Conservation (phyloP, 2,329 filamentous ascomycete species). For the Microcyclospora tardicrescens region DNA sequence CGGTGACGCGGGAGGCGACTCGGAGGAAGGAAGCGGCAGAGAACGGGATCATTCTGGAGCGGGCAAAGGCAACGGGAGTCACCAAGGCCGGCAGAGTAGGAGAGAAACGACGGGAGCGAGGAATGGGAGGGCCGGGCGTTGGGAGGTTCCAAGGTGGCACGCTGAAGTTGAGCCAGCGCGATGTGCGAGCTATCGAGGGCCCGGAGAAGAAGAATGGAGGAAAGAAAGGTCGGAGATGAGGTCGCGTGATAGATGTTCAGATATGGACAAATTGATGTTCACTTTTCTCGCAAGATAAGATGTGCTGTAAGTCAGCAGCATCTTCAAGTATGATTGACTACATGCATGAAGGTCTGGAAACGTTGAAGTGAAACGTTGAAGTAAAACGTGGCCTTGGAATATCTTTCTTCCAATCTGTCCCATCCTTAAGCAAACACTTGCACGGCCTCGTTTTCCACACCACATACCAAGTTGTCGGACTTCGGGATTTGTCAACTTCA, state of each 20-base stretch:
- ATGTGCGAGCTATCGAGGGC: constrained; percentile 59
- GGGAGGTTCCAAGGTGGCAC: constrained; percentile 71
- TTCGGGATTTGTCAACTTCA: too few species aligned
- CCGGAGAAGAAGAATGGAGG: constrained; percentile 7
- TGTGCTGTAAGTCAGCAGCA: too few species aligned
- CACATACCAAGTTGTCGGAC: too few species aligned
- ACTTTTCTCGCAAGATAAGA: too few species aligned
- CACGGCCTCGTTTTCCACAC: too few species aligned
- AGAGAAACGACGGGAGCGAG: constrained; percentile 37
- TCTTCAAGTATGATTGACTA: too few species aligned
- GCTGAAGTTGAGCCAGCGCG: constrained; percentile 62
- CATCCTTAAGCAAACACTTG: too few species aligned
- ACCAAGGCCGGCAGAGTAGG: constrained; percentile 36
- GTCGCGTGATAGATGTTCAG: constrained; percentile 1
- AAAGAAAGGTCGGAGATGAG: constrained; percentile 20
- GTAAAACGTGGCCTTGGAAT: too few species aligned
- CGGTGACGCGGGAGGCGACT: constrained; percentile 51
- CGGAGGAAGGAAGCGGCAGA: constrained; percentile 69
- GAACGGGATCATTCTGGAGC: constrained; percentile 81
- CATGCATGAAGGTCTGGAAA: too few species aligned
- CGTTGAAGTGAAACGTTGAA: too few species aligned
- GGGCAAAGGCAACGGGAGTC: constrained; percentile 28
- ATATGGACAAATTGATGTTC: too few species aligned
- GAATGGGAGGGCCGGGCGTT: constrained; percentile 63
- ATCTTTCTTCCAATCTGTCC: too few species aligned